Percentiles rank a stretch among this genome's conserved stretches.
Evolutionary conservation across 2,329 filamentous ascomycete genomes (phyloP).

Genomic region (Microthyrium microscopicum): DNA sequence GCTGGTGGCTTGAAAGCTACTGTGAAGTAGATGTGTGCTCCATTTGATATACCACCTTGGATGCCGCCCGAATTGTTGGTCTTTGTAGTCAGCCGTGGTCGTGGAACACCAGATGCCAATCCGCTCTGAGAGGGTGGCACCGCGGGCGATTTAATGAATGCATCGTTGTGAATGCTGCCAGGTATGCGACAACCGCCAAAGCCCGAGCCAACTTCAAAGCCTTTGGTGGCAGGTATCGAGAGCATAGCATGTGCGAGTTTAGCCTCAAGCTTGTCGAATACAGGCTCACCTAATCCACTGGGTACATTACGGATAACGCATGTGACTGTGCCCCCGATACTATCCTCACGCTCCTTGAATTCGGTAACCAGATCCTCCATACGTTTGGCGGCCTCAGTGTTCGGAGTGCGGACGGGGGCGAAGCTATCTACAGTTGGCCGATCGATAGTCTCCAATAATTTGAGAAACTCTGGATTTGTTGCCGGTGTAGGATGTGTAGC

Average conservation of each 20-base stretch:
- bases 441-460: conserved; percentile 54
- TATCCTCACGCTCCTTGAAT: conserved; percentile 65
- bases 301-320: conserved; percentile 83
- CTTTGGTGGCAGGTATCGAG: conserved; percentile 86
- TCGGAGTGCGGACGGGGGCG: conserved; percentile 75
- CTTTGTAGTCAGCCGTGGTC: conserved; percentile 59
- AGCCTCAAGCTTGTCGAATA: conserved; percentile 91
- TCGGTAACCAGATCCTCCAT: conserved; percentile 71
- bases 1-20: conserved; percentile 90
- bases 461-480: conserved; percentile 63
- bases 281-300: conserved; percentile 76
- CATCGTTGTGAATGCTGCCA: conserved; percentile 83
- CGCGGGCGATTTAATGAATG: conserved; percentile 39
- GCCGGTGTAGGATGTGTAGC: conserved; percentile 49
- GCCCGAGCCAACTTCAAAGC: conserved; percentile 87
- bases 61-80: conserved; percentile 94
- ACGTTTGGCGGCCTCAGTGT: conserved; percentile 35
- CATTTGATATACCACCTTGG: conserved; percentile 90
- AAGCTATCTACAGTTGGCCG: conserved; percentile 57
- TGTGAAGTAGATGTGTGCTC: conserved; percentile 84
- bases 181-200: conserved; percentile 76
- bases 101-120: too few species aligned
- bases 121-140: conserved; percentile 21
- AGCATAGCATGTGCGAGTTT: conserved; percentile 86
- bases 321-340: conserved; percentile 86